Base-by-base conservation (phyloP, 2,329 filamentous ascomycete genomes). In the Fusarium gaditjirri region DNA sequence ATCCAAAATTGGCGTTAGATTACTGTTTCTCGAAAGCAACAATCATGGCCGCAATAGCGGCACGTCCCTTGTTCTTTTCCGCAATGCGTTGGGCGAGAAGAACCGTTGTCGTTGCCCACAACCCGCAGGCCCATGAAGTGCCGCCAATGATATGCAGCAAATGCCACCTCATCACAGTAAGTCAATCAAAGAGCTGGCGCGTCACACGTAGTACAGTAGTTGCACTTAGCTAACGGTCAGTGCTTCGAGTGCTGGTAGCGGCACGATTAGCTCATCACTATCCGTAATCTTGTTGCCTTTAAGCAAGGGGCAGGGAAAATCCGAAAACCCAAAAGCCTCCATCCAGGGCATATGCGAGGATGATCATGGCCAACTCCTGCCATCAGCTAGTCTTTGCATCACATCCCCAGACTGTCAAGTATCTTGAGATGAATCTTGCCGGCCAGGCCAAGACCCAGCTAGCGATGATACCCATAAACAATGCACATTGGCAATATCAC, bases 11-110 rank as follows among this genome's bases (percentile, higher is more conserved):
- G 57, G 50, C 11, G 65, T 73, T 70, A 71, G 70, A 67, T 61
- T 73, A 55, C 47, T 62, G 70, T 68, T 71, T 72, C 70, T 60
- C 44, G 41, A 58, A 29, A 54, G 29, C 31, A 56, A 38, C 49
- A 42, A 58, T 44, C 65, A 31, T 61, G 50, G 39, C 50, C 36
- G 54, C 41, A 68, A 58, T 29, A 49, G 25, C 47, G 53, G 65
- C 59, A 62, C 65, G 47, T 53, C 33, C 69, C 44, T 50, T 65
- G 39, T 41, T 61, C 54, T 57, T 50, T 39, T 64, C 50, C 42
- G 38, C 35, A 59, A 65, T 60, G 67, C 61, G 58, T 76, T 75
- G 66, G 72, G 43, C 47, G 60, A 73, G 61, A 73, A 59, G 46
- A 65, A 41, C 58, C 47, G 64, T 63, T 60, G 33, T 52, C 46